phyloP scores from a whole-genome alignment of 2,329 filamentous ascomycete species.

The Ustulina deusta region DNA sequence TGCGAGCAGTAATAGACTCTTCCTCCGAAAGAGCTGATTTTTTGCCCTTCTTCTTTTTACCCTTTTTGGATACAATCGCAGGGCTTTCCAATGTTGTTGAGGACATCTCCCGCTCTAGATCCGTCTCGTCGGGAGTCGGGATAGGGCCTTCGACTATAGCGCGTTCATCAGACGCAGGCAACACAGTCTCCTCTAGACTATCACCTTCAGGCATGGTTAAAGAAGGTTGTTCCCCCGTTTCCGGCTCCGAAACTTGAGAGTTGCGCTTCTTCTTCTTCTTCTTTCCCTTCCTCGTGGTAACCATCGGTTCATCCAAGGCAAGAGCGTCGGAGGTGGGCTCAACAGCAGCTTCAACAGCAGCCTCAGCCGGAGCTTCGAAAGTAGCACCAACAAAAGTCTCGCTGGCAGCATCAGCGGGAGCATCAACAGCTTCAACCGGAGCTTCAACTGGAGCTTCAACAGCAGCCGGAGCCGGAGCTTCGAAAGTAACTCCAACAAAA shows the following conservation, averaged over 20 bases:
- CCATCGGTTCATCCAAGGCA: conserved; percentile 5
- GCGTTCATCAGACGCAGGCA: neutral
- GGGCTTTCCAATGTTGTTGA: conserved; percentile 33
- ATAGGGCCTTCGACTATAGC: neutral
- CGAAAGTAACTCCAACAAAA: neutral
- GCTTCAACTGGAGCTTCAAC: neutral
- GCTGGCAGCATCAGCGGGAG: neutral
- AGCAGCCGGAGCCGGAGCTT: no score
- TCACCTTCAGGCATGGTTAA: conserved; percentile 8
- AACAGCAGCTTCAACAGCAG: neutral
- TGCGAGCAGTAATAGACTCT: neutral
- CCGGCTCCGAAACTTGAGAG: conserved; percentile 35
- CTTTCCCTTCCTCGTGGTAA: conserved; percentile 39
- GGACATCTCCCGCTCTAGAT: conserved; percentile 29
- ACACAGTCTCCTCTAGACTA: neutral
- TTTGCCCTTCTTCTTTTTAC: conserved; percentile 48
- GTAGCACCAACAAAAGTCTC: neutral
- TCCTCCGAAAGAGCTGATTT: conserved; percentile 39
- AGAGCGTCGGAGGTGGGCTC: neutral
- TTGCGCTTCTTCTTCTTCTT: conserved; percentile 44
- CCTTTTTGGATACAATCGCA: conserved; percentile 43
- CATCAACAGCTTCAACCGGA: no score
- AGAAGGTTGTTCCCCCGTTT: conserved; percentile 27
- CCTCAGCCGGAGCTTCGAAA: no score
- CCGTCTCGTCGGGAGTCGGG: neutral